Base-by-base conservation (phyloP, 192 early-diverging fungal genomes). In the Coemansia reversa region DNA sequence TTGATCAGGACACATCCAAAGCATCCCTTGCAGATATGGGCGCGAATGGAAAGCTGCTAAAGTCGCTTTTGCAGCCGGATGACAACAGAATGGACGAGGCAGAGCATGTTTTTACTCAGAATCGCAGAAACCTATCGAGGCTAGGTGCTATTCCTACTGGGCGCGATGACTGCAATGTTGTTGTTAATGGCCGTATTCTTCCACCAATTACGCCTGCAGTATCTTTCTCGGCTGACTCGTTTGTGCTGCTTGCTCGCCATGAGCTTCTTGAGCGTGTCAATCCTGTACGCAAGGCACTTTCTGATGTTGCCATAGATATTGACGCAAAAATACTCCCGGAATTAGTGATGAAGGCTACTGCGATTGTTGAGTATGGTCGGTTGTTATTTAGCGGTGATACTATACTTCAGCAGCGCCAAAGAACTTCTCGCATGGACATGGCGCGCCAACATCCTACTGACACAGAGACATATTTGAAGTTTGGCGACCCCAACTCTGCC, bases 161-260 rank as follows among this genome's bases (percentile, higher is more conserved):
- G 19, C 51, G 57, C 33, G 33, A 67, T 57, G 28, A 69, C 8
- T 65, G 67, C 32, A 58, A 61, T 16, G 58, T 90, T 20, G 71
- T 88, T n/a, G 71, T 86, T 22, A 91, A 92, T 53, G 89, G 89
- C 7, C 81, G 89, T 22, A 74, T 89, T 69, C 45, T 84, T 20
- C 67, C 77, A 1, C 51, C 79, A 5, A 69, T 92, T 27, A 32
- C 81, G 19, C 18, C 56, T 0, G 48, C 53, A 8, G 69, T 63
- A 1, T 16, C 65, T 2, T 89, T 94, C 52, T 65, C 65, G 1
- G 62, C 58, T 1, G 82, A 84, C 0, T 85, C 93, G 23, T 86
- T 93, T 56, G 62, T 78, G 18, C 33, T 84, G 29, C 82, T 97
- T 50, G 74, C 82, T 32, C 63, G 61, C 9, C 76, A 81, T 49